These are phyloP conservation scores for Irineochytrium annulatum DNA, from an alignment of 192 early-diverging fungal genomes.

Conservation along the genomic window DNA sequence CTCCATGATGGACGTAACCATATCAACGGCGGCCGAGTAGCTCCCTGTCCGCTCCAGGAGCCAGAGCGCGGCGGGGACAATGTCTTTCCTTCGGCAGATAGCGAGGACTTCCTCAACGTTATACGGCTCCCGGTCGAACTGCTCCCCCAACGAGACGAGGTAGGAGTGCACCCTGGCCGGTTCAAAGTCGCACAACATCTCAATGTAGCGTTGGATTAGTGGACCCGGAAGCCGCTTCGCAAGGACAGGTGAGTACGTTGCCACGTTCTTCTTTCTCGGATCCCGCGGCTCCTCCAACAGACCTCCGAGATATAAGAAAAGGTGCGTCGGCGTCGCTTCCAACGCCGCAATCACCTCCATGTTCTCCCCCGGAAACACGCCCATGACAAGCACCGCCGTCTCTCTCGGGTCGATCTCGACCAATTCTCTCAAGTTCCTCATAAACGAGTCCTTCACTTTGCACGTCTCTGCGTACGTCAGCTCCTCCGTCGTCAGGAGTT, in stretches of 20 bases:
- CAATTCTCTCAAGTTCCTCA: constrained; percentile 14
- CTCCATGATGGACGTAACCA: constrained; percentile 18
- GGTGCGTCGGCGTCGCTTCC: constrained; percentile 8
- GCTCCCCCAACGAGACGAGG: constrained; percentile 12
- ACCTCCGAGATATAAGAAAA: constrained; percentile 24
- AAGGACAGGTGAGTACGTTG: neutral
- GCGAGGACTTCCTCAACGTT: constrained; percentile 27
- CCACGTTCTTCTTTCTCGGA: constrained; percentile 5
- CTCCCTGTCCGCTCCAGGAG: constrained; percentile 35
- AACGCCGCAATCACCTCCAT: constrained; percentile 18
- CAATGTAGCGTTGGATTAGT: constrained; percentile 31
- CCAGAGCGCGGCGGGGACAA: constrained; percentile 34
- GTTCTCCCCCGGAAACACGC: constrained; percentile 23
- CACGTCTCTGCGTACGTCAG: constrained; percentile 17
- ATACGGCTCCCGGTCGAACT: constrained; percentile 29
- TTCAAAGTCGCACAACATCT: constrained; percentile 22
- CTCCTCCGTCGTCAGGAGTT: constrained; percentile 11
- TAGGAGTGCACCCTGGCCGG: constrained; percentile 22
- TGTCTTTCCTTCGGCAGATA: constrained; percentile 20
- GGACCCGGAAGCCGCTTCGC: neutral
- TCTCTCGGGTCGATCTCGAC: constrained; percentile 19
- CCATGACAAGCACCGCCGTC: constrained; percentile 26
- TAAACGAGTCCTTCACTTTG: constrained; percentile 19
- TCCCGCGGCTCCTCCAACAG: constrained; percentile 28
- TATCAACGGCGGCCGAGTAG: constrained; percentile 23